Percentiles rank a stretch among this genome's conserved stretches.
phyloP scores from a whole-genome alignment of 176 grass and related monocot species.

The Juncus inflexus region DNA sequence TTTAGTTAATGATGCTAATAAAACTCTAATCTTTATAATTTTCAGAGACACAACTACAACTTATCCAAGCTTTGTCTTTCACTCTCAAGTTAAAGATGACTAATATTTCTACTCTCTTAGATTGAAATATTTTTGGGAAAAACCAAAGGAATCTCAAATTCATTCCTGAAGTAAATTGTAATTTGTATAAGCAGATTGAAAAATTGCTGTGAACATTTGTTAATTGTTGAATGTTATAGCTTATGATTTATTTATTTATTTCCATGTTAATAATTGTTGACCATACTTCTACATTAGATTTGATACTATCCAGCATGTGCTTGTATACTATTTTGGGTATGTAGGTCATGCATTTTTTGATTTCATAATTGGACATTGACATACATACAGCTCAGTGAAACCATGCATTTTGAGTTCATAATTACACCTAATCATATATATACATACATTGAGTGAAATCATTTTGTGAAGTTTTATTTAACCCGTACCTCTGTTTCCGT shows the following conservation, averaged over 20 bases:
- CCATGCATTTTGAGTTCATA: too few relatives aligned
- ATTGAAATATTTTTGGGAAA: slow-evolving; percentile 21
- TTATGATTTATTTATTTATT: not conserved
- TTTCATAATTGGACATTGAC: too few relatives aligned
- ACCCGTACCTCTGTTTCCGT: too few relatives aligned
- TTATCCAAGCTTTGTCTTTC: slow-evolving; percentile 23
- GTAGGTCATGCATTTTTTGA: not conserved
- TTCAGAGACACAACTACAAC: slow-evolving; percentile 32
- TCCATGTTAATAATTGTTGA: too few relatives aligned
- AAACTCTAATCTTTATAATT: slow-evolving; percentile 10
- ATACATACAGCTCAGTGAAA: too few relatives aligned
- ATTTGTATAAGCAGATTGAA: slow-evolving; percentile 1
- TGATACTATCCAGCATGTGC: not conserved
- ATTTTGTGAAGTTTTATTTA: too few relatives aligned
- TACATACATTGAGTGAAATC: too few relatives aligned
- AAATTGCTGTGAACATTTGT: slow-evolving; percentile 4
- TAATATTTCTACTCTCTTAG: not conserved
- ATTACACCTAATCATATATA: too few relatives aligned
- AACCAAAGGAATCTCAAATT: not conserved
- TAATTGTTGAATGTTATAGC: not conserved
- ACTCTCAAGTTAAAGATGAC: slow-evolving; percentile 28
- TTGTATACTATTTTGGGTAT: not conserved
- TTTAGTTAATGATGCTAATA: not conserved
- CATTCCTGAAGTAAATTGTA: slow-evolving; percentile 9
- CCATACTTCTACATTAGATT: too few relatives aligned